Conservation (phyloP, 352 stramenopile genomes). For the Phytophthora multivora region DNA sequence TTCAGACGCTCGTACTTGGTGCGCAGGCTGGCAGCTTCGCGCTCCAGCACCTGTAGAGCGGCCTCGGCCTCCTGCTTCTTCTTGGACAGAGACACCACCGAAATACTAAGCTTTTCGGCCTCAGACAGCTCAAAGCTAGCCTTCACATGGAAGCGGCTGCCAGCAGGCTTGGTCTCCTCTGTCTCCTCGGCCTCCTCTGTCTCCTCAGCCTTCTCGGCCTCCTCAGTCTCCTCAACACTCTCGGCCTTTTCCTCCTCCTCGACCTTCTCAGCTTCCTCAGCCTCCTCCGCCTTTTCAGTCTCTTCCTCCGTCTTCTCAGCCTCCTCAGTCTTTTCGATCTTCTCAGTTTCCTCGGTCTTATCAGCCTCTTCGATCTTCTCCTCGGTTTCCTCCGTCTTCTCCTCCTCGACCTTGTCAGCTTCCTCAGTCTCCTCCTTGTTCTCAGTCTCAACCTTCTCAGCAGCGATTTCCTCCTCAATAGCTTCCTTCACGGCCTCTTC, state of each 20-base stretch:
- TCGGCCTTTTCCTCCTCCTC: conserved; percentile 17
- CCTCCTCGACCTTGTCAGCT: conserved; percentile 20
- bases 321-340: conserved; percentile 8
- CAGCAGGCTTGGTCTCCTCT: conserved; percentile 34
- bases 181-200: conserved; percentile 18
- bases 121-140: conserved; percentile 75
- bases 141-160: conserved; percentile 71
- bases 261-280: conserved; percentile 11
- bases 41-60: conserved; percentile 63
- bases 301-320: conserved; percentile 13
- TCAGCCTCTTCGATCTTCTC: conserved; percentile 25
- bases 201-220: conserved; percentile 26
- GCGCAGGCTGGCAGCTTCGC: conserved; percentile 73
- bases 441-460: conserved; percentile 13
- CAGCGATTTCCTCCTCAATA: conserved; percentile 5
- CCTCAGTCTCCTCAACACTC: conserved; percentile 17
- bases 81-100: conserved; percentile 74
- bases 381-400: conserved; percentile 9
- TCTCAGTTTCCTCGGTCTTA: conserved; percentile 16
- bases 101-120: conserved; percentile 74
- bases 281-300: conserved; percentile 10
- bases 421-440: conserved; percentile 19
- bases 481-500: conserved; percentile 20
- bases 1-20: conserved; percentile 86
- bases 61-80: conserved; percentile 84